Conservation (phyloP, 2,329 filamentous ascomycete genomes). For the Colletotrichum sp. region DNA sequence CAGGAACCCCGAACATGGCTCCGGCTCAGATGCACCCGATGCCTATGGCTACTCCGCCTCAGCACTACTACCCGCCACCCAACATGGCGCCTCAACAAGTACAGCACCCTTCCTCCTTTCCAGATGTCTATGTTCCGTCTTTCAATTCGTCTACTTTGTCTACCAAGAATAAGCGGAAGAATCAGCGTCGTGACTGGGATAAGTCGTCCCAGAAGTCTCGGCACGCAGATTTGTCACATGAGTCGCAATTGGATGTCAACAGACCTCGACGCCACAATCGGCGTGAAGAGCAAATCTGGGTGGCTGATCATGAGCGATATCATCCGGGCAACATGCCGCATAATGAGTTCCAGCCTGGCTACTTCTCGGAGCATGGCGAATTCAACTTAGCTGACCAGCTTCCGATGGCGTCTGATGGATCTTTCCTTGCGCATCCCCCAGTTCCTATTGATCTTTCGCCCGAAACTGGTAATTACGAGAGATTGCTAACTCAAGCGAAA, state of each 20-base stretch:
- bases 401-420: constrained; percentile 25
- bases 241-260: constrained; percentile 34
- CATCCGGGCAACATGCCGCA: neutral
- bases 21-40: constrained; percentile 62
- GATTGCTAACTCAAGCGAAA: constrained; percentile 70
- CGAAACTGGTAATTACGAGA: constrained; percentile 72
- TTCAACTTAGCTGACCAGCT: constrained; percentile 29
- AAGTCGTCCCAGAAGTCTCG: constrained; percentile 45
- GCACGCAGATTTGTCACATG: constrained; percentile 40
- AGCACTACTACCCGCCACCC: constrained; percentile 64
- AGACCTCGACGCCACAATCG: constrained; percentile 48
- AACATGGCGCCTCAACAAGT: constrained; percentile 63
- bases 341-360: neutral
- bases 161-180: constrained; percentile 49
- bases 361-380: constrained; percentile 1
- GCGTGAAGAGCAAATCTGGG: constrained; percentile 44
- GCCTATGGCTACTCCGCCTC: constrained; percentile 66
- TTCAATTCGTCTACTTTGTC: constrained; percentile 22
- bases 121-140: constrained; percentile 32
- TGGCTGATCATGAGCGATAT: constrained; percentile 19
- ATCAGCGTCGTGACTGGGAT: constrained; percentile 50
- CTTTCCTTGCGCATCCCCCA: constrained; percentile 4
- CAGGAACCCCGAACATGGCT: constrained; percentile 72
- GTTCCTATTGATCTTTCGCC: constrained; percentile 66
- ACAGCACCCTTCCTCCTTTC: constrained; percentile 49